Base-by-base conservation (phyloP, 176 grass and related monocot genomes). In the Cenchrus americanus region DNA sequence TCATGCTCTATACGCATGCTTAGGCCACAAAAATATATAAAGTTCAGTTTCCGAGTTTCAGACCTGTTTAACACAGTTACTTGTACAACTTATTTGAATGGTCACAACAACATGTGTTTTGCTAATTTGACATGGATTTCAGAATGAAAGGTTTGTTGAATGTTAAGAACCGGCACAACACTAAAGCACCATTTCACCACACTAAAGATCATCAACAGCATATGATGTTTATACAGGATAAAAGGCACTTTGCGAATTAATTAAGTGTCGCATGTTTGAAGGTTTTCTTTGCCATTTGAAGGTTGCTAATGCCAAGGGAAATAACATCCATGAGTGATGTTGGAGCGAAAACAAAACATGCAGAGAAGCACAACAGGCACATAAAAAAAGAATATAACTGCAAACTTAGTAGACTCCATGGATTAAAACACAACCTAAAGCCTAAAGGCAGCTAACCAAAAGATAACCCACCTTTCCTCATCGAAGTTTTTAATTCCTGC, bases 21-120 rank as follows among this genome's bases (percentile, higher is more conserved):
- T 73, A 66, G 7, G 27, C 18, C 27, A 80, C 59, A 54, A 75
- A 61, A 50, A 49, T 2, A 79, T 83, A 22, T 14, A 72, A 68
- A 21, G 66, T 72, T 79, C 26, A 37, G 34, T 4, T 37, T 37
- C 34, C 3, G 34, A 4, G 34, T 37, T 37, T 37, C 34, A n/a
- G 13, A 66, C 40, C 11, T 43, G 27, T 22, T 89, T 68, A 41
- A 2, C 6, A 23, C 73, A 60, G 32, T 11, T 74, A 67, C 42
- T 42, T 40, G 19, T 13, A 85, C 21, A 23, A 52, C 32, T 82
- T 42, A 78, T 49, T 62, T 30, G 43, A 78, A 44, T 52, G 24
- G 7, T 43, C 65, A n/a, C 6, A 24, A 24, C 19, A 59, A 50
- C 10, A 69, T 18, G 50, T 64, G 8, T 74, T 65, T 22, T 43